These are phyloP conservation scores for Psidium friedrichsthalianum DNA, from an alignment of 345 rosid species.

Conservation along the genomic window DNA sequence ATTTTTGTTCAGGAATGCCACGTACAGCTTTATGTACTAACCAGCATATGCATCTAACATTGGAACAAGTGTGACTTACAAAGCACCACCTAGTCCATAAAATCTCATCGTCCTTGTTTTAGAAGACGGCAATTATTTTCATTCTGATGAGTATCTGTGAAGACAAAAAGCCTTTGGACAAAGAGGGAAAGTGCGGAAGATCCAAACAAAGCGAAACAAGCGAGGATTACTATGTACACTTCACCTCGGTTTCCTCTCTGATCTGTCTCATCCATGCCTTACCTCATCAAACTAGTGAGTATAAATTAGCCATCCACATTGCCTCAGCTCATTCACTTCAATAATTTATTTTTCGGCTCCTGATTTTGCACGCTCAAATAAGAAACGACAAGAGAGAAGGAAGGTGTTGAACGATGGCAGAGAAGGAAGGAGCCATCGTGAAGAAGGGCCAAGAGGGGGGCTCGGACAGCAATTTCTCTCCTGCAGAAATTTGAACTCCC, in stretches of 20 bases:
- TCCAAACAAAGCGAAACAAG: not conserved
- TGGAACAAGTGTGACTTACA: too few species aligned
- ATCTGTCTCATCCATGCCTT: not conserved
- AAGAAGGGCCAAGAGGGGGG: conserved; percentile 17
- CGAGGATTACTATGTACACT: not conserved
- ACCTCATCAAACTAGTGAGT: not conserved
- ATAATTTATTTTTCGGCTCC: not conserved
- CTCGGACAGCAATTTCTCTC: conserved; percentile 7
- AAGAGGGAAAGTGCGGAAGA: not conserved
- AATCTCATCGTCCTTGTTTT: too few species aligned
- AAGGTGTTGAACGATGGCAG: not conserved
- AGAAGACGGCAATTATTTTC: not conserved
- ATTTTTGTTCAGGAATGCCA: not conserved
- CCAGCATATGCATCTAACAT: too few species aligned
- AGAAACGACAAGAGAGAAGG: not conserved
- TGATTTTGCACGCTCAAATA: not conserved
- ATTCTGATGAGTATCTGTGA: not conserved
- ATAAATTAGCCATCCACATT: not conserved
- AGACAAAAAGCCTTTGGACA: not conserved
- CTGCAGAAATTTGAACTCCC: conserved; percentile 28
- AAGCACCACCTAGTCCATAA: too few species aligned
- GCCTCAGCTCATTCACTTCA: not conserved
- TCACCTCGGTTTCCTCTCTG: not conserved
- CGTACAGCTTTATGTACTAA: not conserved
- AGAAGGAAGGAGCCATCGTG: conserved; percentile 17